phyloP scores from a whole-genome alignment of 345 rosid genomes.

The Eucalyptus urophylla region DNA sequence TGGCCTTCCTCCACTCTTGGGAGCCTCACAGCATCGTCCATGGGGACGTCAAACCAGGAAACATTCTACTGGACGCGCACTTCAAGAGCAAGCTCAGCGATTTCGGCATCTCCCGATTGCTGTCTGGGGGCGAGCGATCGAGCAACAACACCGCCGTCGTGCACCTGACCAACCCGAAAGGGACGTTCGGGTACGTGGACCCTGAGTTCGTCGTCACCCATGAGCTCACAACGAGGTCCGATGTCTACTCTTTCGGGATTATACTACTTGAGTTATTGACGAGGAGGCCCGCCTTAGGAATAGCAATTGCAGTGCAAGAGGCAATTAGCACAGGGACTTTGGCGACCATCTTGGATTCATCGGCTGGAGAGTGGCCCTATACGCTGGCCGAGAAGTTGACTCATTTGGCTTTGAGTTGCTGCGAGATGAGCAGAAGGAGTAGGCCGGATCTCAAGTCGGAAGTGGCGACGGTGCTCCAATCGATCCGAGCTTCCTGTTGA shows the following conservation, averaged over 20 bases:
- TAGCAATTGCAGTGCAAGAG: not conserved
- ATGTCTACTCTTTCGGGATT: not conserved
- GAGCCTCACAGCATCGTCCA: not conserved
- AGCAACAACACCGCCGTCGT: not conserved
- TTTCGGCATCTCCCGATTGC: not conserved
- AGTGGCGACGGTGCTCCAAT: not conserved
- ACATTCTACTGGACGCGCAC: not conserved
- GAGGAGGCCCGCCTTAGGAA: not conserved
- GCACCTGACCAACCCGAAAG: not conserved
- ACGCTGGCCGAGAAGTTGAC: not conserved
- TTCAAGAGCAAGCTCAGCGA: not conserved
- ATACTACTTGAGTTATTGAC: not conserved
- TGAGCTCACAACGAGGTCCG: not conserved
- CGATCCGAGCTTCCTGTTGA: not conserved
- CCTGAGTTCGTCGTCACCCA: not conserved
- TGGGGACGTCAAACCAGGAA: not conserved
- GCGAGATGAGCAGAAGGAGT: not conserved
- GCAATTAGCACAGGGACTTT: not conserved
- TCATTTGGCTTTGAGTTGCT: not conserved
- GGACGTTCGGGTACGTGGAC: not conserved
- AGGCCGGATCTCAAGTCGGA: not conserved
- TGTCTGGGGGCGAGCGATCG: not conserved
- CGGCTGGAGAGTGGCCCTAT: not conserved
- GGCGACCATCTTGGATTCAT: not conserved
- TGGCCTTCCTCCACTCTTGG: not conserved